A percentile compares a stretch with the other conserved stretches of the same genome.
Conservation (phyloP, 306 rosid genomes). For the Cicer cuneatum region DNA sequence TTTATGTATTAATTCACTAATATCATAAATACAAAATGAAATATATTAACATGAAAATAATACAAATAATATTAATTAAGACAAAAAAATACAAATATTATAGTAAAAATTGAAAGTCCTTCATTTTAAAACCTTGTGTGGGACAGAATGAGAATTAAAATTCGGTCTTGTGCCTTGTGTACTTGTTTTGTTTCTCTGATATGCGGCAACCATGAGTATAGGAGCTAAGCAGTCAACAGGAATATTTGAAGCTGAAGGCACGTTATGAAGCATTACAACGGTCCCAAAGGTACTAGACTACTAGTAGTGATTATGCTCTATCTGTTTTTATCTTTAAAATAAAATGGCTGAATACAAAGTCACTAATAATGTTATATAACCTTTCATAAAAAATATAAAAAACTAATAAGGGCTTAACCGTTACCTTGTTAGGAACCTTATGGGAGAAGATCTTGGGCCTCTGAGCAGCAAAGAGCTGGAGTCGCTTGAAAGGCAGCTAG, state of each 20-base stretch:
- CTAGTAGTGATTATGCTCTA: conserved; percentile 24
- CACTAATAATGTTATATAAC: not conserved
- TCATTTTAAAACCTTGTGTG: not conserved
- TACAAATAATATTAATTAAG: too few species aligned
- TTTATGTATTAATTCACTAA: too few species aligned
- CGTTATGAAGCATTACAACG: conserved; percentile 85
- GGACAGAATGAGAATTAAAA: not conserved
- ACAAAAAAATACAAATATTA: too few species aligned
- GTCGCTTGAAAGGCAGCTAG: conserved; percentile 94
- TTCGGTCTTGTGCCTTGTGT: not conserved
- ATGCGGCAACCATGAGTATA: conserved; percentile 30
- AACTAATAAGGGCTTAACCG: not conserved
- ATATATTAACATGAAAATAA: too few species aligned
- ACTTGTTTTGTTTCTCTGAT: not conserved
- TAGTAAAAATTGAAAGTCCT: too few species aligned
- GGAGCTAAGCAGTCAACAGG: conserved; percentile 99
- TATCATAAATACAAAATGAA: too few species aligned
- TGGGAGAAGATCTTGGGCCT: conserved; percentile 98
- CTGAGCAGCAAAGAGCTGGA: conserved; percentile 91
- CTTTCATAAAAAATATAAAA: too few species aligned
- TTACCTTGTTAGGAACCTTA: conserved; percentile 66
- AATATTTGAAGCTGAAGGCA: conserved; percentile 95
- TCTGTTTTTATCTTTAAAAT: not conserved
- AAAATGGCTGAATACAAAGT: not conserved
- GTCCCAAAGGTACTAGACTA: conserved; percentile 64